phyloP scores from a whole-genome alignment of 257 asterid genomes.

The Cynanchum wilfordii region DNA sequence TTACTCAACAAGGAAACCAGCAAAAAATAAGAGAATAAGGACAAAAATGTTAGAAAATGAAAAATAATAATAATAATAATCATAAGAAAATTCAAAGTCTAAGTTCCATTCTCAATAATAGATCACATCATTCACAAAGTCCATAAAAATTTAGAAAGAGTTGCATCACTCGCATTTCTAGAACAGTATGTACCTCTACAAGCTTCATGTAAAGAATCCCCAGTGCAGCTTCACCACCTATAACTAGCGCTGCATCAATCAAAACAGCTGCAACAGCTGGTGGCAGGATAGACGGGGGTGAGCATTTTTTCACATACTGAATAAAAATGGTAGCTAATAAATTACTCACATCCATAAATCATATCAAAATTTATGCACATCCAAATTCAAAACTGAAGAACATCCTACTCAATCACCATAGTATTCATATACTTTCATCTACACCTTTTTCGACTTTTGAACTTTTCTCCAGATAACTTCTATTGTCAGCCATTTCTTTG shows the following conservation, averaged over 20 bases:
- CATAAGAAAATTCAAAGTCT: not conserved
- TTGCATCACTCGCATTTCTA: conserved; percentile 21
- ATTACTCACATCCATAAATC: conserved; percentile 4
- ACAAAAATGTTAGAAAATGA: not conserved
- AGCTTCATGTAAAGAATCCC: conserved; percentile 83
- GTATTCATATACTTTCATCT: not conserved
- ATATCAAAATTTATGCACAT: not conserved
- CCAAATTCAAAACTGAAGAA: not conserved
- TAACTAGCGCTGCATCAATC: conserved; percentile 86
- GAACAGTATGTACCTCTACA: conserved; percentile 60
- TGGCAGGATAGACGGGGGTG: conserved; percentile 29
- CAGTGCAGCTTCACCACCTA: conserved; percentile 89
- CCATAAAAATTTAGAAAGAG: conserved; percentile 9
- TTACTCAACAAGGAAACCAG: not conserved
- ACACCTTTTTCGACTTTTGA: not conserved
- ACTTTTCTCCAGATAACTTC: not conserved
- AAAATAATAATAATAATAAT: not conserved
- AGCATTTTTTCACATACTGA: conserved; percentile 10
- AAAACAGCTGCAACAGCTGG: conserved; percentile 98
- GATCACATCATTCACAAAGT: conserved; percentile 2
- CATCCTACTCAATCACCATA: not conserved
- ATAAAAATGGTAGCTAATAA: conserved; percentile 2
- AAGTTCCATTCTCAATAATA: not conserved
- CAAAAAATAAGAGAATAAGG: not conserved
- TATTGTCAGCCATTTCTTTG: not conserved